Percentiles rank a stretch among this genome's conserved stretches.
Evolutionary conservation across 148 eudicot species (phyloP).

Genomic region (Chenopodium suecicum): DNA sequence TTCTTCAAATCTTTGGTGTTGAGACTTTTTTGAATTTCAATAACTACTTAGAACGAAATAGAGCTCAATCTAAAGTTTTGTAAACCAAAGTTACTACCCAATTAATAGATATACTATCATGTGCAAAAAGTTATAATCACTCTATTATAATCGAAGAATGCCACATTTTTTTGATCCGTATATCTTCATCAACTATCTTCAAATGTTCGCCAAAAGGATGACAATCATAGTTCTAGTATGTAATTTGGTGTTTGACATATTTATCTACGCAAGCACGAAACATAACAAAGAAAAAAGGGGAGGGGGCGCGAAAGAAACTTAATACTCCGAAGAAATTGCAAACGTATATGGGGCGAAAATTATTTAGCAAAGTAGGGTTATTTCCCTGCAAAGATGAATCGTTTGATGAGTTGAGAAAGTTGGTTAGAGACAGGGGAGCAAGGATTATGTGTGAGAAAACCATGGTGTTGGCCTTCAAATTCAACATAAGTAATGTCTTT

Average conservation of each 20-base stretch:
- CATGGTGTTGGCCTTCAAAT: slow-evolving; percentile 59
- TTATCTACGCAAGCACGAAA: neutral
- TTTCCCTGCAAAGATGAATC: slow-evolving; percentile 32
- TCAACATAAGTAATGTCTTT: slow-evolving; percentile 44
- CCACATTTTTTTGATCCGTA: no score
- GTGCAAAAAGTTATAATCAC: no score
- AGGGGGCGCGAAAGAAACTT: neutral
- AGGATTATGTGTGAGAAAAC: slow-evolving; percentile 50
- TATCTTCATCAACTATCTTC: neutral
- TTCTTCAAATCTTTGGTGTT: neutral
- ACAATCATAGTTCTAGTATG: neutral
- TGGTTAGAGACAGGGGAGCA: slow-evolving; percentile 34
- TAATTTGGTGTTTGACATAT: neutral
- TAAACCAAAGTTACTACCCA: no score
- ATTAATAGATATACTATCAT: no score
- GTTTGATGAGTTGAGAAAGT: slow-evolving; percentile 29
- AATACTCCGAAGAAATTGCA: no score
- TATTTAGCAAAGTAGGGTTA: neutral
- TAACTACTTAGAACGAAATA: no score
- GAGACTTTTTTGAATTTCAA: no score
- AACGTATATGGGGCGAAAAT: no score
- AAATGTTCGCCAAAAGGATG: neutral
- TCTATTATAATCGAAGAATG: no score
- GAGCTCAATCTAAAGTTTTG: no score
- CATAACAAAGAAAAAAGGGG: neutral